A percentile compares a stretch with the other conserved stretches of the same genome.
These are phyloP conservation scores for Colletotrichum echinochloae DNA, from an alignment of 2,329 filamentous ascomycete genomes.

Conservation along the genomic window DNA sequence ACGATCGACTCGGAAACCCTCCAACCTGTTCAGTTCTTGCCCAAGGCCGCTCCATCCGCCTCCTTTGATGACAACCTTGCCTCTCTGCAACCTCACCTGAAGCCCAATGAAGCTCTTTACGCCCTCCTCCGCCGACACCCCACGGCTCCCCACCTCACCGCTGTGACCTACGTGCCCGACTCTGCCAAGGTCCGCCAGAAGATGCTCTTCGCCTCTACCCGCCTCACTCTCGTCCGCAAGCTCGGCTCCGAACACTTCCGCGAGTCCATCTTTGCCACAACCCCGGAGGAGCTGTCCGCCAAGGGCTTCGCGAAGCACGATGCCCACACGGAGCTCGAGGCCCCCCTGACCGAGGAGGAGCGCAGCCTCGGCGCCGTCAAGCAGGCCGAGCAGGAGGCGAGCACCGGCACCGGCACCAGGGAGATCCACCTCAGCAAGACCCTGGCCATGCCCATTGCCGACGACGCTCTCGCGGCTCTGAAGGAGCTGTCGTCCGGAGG, in stretches of 20 bases:
- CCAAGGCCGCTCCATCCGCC: constrained; percentile 63
- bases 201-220: constrained; percentile 86
- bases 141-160: constrained; percentile 69
- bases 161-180: constrained; percentile 84
- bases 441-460: constrained; percentile 68
- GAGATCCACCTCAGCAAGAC: constrained; percentile 70
- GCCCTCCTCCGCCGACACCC: constrained; percentile 78
- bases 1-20: constrained; percentile 78
- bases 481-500: constrained; percentile 66
- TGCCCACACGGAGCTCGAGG: constrained; percentile 71
- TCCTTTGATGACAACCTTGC: constrained; percentile 74
- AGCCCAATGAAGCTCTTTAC: constrained; percentile 76
- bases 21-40: constrained; percentile 66
- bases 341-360: constrained; percentile 85
- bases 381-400: constrained; percentile 79
- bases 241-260: constrained; percentile 83
- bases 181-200: constrained; percentile 84
- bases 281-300: constrained; percentile 74
- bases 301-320: constrained; percentile 80
- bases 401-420: constrained; percentile 72
- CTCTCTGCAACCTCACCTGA: constrained; percentile 72
- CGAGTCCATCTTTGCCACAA: constrained; percentile 80
- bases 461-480: constrained; percentile 74
- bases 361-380: constrained; percentile 77
- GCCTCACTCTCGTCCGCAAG: constrained; percentile 80